Base-by-base conservation (phyloP, 1,284 basidiomycete species). In the Apiotrichum sp. region DNA sequence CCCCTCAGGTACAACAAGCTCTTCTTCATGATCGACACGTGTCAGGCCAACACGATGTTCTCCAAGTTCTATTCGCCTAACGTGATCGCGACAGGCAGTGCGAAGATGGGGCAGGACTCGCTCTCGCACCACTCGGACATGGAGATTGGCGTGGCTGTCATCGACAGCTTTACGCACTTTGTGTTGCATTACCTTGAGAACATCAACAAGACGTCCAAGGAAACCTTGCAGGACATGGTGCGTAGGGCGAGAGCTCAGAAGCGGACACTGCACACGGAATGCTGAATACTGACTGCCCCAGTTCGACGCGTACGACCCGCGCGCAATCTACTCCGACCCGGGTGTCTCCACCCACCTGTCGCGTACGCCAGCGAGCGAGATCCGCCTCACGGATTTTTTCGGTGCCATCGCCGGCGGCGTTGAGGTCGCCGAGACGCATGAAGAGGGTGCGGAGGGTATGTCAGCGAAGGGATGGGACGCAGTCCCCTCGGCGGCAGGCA, bases 21-120 rank as follows among this genome's bases (percentile, higher is more conserved):
- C 41, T 83, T 98, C 67, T 97, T 97, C 80, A 96, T 98, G 88
- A 87, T 96, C 62, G 95, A 99, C 72, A 98, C 95, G 0, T 98
- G 96, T 68, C 93, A 98, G 76, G 96, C 95, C 31, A 96, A 93
- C 69, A 92, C 91, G 0, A 87, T 98, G 85, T 96, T 90, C 70
- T 86, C 87, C 45, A 88, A 92, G 67, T 86, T 98, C 65, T 97
- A 98, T 77, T 93, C 90, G 1, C 93, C 95, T 0, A 93, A 97
- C 68, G 87, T 98, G 45, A 83, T 98, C 6, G 93, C 95, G 0
- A 93, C 92, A 0, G 96, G 93, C 0, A 93, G 89, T 0, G 89
- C 90, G 6, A 76, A 82, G 50, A 80, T 95, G n/a, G 88, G 83
- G 40, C 87, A 98, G 74, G 97, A 88, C 71, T 96, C 92, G 1